Evolutionary conservation across 345 rosid species (phyloP).

Genomic region (Angophora floribunda): DNA sequence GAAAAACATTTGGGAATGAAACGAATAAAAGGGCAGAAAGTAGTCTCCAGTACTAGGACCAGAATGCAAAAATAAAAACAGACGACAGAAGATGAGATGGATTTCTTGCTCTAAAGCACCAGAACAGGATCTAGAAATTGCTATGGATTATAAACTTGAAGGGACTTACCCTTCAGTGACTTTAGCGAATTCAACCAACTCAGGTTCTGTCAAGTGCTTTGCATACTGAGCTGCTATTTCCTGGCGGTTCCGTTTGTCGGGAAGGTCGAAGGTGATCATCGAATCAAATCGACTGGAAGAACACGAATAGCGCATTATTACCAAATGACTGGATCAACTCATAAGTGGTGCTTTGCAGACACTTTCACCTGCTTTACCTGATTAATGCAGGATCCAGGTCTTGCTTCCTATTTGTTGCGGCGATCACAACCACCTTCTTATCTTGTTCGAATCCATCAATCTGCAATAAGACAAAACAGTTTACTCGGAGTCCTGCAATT

Average conservation of each 20-base stretch:
- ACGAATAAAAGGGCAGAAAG: not conserved
- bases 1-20: not conserved
- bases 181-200: slow-evolving; percentile 54
- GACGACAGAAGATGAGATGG: not conserved
- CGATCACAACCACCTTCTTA: slow-evolving; percentile 79
- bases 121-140: not conserved
- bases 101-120: not conserved
- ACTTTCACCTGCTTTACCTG: slow-evolving; percentile 27
- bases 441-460: slow-evolving; percentile 97
- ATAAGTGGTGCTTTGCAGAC: not conserved
- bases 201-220: slow-evolving; percentile 65
- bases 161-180: slow-evolving; percentile 49
- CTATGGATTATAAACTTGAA: not conserved
- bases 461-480: slow-evolving; percentile 23
- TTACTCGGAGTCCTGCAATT: not conserved
- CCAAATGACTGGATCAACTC: not conserved
- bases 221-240: slow-evolving; percentile 80
- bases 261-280: slow-evolving; percentile 69
- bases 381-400: slow-evolving; percentile 94
- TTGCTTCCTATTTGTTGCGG: slow-evolving; percentile 93
- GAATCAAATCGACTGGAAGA: slow-evolving; percentile 77
- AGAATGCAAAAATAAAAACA: not conserved
- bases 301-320: not conserved
- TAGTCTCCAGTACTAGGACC: not conserved
- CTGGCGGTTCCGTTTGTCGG: slow-evolving; percentile 57